These are phyloP conservation scores for Cryphonectria carpinicola DNA, from an alignment of 2,329 filamentous ascomycete species.

Conservation along the genomic window DNA sequence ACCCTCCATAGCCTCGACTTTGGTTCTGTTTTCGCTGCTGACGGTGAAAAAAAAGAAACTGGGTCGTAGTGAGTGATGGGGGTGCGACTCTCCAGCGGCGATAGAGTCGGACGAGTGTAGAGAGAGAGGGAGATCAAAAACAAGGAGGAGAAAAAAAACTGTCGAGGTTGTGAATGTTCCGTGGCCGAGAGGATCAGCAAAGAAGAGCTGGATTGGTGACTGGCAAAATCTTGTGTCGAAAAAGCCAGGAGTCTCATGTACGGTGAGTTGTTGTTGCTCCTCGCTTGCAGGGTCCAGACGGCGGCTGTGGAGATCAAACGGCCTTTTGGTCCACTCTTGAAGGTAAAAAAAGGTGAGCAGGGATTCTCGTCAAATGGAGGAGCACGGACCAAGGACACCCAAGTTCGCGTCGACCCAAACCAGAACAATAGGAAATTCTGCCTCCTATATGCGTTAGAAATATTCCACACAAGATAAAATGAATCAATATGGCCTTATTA, in stretches of 20 bases:
- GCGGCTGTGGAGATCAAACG: neutral
- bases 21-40: neutral
- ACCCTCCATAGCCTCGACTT: conserved; percentile 21
- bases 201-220: neutral
- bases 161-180: neutral
- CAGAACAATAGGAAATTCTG: neutral
- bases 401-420: neutral
- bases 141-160: neutral
- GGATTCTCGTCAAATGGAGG: neutral
- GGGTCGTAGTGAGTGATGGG: neutral
- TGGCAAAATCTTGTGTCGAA: neutral
- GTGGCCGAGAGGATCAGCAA: neutral
- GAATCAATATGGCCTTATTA: neutral
- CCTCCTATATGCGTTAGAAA: neutral
- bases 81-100: neutral
- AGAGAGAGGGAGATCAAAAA: neutral
- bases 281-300: conserved; percentile 14
- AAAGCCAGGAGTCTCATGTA: conserved; percentile 14
- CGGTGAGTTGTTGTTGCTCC: conserved; percentile 16
- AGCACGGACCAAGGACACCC: neutral
- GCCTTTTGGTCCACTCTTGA: neutral
- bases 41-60: neutral
- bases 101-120: neutral
- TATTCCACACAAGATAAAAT: neutral
- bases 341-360: neutral